These are phyloP conservation scores for Mycena sanguinolenta DNA, from an alignment of 768 basidiomycete genomes.

Conservation along the genomic window DNA sequence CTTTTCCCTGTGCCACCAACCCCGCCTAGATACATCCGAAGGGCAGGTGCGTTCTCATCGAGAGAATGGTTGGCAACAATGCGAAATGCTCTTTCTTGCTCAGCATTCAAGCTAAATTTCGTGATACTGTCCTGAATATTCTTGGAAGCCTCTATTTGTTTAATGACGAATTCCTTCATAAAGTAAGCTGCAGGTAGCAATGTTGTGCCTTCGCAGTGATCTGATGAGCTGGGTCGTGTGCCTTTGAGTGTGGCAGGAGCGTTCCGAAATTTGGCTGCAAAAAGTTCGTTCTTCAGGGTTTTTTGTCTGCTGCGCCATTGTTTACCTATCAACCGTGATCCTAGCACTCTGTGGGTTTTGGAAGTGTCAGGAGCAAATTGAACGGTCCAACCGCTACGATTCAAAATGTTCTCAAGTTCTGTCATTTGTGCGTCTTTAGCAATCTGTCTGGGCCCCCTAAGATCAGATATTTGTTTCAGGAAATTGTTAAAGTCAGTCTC, in stretches of 20 bases:
- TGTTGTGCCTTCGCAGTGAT: not conserved
- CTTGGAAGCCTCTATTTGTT: not conserved
- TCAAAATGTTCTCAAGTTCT: too few relatives aligned
- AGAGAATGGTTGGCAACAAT: not conserved
- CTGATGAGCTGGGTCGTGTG: too few relatives aligned
- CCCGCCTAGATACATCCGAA: not conserved
- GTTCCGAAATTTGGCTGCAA: not conserved
- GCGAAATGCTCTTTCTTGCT: not conserved
- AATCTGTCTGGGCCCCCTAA: too few relatives aligned
- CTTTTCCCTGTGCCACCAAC: not conserved
- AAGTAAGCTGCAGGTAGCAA: too few relatives aligned
- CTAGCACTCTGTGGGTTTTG: too few relatives aligned
- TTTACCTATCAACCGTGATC: not conserved
- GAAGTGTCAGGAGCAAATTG: too few relatives aligned
- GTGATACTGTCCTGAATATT: too few relatives aligned
- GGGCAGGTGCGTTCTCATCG: not conserved
- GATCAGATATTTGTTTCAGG: too few relatives aligned
- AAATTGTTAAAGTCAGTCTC: too few relatives aligned
- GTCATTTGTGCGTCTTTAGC: too few relatives aligned
- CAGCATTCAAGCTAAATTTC: not conserved
- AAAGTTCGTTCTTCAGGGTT: not conserved
- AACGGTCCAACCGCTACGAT: too few relatives aligned
- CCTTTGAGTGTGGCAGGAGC: too few relatives aligned
- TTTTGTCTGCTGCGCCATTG: not conserved
- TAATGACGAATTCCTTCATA: not conserved